Evolutionary conservation across 2,329 filamentous ascomycete species (phyloP), one percentile per base, ranked within the genome.

Genomic region (Didymella glomerata): DNA sequence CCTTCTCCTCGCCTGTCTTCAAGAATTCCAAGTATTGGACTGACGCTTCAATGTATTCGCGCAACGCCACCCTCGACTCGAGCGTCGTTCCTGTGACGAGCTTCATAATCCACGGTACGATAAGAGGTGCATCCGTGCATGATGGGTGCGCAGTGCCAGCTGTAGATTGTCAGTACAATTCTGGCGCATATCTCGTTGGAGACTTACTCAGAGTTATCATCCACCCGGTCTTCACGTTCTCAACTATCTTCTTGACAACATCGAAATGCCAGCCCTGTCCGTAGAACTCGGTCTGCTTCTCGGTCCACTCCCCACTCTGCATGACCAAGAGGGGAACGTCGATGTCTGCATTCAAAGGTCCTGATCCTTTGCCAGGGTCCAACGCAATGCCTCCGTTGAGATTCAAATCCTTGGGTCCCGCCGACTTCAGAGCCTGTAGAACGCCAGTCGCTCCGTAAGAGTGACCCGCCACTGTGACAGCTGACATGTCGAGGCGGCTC

Each of bases 361-460:
- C 88, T 61, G 84, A 87, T 2, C 78, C 77, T 72, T 90, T 90
- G 51, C 88, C 88, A 0, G 88, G 88, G 70, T 90, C 88, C 28
- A 90, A 80, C 48, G 86, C 81, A 60, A 90, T 83, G 20, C 81
- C 87, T 3, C 84, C 86, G 1, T 82, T 79, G 61, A 88, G 83
- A 0, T 81, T 82, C 18, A 81, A 75, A 54, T 69, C 65, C 59
- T 79, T 56, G 46, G 62, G 78, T 4, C 81, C 78, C 8, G 79
- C 83, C 34, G 77, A 79, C 50, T 83, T 83, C n/a, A 89, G 78
- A 3, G 85, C 83, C 58, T 87, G 86, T 20, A 90, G 78, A 0
- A 85, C 87, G 2, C 85, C 82, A 0, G 88, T 90, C 2, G 87
- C 88, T 48, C 88, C 88, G 75, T 87, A 89, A 0, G 86, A 88